phyloP scores from a whole-genome alignment of 2,329 filamentous ascomycete genomes.

The Phaeosphaeriaceae sp. region DNA sequence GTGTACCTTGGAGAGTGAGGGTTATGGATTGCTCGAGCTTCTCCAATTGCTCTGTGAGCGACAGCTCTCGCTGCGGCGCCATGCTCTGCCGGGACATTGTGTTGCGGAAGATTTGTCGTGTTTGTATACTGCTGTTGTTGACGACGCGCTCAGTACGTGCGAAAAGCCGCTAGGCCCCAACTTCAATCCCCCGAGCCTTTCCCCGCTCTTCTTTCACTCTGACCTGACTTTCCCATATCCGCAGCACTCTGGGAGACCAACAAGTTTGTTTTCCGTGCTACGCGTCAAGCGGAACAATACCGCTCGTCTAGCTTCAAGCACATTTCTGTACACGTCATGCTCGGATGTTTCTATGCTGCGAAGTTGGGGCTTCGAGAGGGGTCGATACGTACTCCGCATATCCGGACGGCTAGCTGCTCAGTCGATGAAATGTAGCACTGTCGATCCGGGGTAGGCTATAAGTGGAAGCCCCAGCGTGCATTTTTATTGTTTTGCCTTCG shows the following conservation, averaged over 20 bases:
- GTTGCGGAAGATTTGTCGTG: not conserved
- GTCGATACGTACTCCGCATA: constrained; percentile 33
- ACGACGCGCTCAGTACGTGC: not conserved
- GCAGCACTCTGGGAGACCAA: not conserved
- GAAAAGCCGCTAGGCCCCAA: not conserved
- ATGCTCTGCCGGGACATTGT: constrained; percentile 60
- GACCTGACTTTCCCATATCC: not conserved
- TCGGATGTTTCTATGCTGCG: constrained; percentile 9
- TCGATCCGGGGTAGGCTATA: constrained; percentile 2
- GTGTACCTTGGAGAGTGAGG: constrained; percentile 81
- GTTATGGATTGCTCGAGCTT: constrained; percentile 97
- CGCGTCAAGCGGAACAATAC: constrained; percentile 5
- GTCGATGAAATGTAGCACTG: not conserved
- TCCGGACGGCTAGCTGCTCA: constrained; percentile 17
- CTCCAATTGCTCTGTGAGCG: constrained; percentile 93
- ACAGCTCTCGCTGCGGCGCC: constrained; percentile 65
- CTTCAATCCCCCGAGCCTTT: not conserved
- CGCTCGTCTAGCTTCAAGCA: not conserved
- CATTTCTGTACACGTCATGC: constrained; percentile 12
- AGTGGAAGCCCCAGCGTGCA: no score
- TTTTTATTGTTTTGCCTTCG: no score
- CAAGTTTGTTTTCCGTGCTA: not conserved
- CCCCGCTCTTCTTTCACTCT: not conserved
- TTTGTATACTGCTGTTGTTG: not conserved
- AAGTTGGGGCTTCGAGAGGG: constrained; percentile 29